These are phyloP conservation scores for Ambrosiella beaveri DNA, from an alignment of 2,329 filamentous ascomycete species.

Conservation along the genomic window DNA sequence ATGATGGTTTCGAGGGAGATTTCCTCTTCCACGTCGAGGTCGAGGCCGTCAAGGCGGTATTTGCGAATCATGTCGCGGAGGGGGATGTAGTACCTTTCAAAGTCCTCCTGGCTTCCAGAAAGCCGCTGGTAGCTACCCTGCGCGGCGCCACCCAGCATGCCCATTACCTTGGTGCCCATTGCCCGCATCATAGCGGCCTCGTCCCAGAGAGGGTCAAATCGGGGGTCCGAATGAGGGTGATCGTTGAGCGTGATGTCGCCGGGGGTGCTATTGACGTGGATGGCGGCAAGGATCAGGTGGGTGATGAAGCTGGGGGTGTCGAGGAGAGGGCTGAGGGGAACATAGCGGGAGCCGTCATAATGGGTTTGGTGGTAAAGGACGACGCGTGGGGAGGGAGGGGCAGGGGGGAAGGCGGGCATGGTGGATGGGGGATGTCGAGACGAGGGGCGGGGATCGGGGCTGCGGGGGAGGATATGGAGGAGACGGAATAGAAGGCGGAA, in stretches of 20 bases:
- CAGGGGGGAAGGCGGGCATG: constrained; percentile 20
- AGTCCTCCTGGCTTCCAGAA: constrained; percentile 33
- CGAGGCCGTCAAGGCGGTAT: constrained; percentile 49
- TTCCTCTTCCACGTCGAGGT: constrained; percentile 65
- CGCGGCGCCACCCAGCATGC: constrained; percentile 76
- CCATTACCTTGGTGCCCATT: constrained; percentile 61
- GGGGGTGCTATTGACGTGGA: constrained; percentile 60
- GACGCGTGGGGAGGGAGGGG: constrained; percentile 20
- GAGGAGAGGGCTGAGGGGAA: constrained; percentile 37
- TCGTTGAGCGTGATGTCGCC: constrained; percentile 64
- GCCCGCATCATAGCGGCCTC: constrained; percentile 58
- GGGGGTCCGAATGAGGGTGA: constrained; percentile 46
- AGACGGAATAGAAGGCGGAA: not conserved
- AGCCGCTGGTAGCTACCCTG: constrained; percentile 48
- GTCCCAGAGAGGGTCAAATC: constrained; percentile 58
- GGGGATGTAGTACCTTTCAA: constrained; percentile 58
- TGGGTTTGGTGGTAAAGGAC: constrained; percentile 39
- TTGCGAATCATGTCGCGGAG: constrained; percentile 46
- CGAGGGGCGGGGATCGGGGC: constrained; percentile 18
- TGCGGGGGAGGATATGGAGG: not conserved
- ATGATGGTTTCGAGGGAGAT: constrained; percentile 52
- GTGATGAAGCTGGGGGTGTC: constrained; percentile 35
- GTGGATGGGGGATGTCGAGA: not conserved
- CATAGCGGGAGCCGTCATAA: constrained; percentile 26
- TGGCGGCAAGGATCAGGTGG: constrained; percentile 71